Evolutionary conservation across 176 grass and related monocot species (phyloP).

Genomic region (Neostapfia colusana): DNA sequence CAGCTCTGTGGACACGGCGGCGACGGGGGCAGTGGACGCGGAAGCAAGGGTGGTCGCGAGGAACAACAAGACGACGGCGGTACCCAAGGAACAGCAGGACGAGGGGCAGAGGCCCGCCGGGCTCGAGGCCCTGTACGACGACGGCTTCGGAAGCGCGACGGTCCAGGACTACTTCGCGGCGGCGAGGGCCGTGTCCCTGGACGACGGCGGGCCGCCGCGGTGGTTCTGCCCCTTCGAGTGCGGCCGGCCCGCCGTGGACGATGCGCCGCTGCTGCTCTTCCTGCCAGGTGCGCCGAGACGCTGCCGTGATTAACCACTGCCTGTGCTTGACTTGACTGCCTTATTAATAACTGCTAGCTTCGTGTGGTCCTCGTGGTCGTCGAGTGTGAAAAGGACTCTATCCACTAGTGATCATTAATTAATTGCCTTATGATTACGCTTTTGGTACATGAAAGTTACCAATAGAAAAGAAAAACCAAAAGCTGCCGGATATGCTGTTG

Average conservation of each 20-base stretch:
- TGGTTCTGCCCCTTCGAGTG: slow-evolving; percentile 90
- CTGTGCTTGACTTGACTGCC: not conserved
- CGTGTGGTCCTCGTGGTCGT: not conserved
- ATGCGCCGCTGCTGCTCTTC: slow-evolving; percentile 77
- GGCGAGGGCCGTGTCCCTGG: slow-evolving; percentile 48
- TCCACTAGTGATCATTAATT: not conserved
- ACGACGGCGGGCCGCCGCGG: slow-evolving; percentile 74
- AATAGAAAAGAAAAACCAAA: not conserved
- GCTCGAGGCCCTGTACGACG: slow-evolving; percentile 65
- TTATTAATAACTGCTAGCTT: not conserved
- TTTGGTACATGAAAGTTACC: not conserved
- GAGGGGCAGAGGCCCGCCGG: not conserved
- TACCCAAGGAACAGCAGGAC: not conserved
- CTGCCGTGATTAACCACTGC: not conserved
- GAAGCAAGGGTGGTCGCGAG: not conserved
- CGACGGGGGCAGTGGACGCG: not conserved
- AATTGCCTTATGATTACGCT: not conserved
- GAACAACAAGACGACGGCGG: slow-evolving; percentile 13
- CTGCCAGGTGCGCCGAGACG: slow-evolving; percentile 57
- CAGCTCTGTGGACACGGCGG: slow-evolving; percentile 22
- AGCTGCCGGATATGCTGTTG: not conserved
- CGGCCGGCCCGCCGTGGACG: slow-evolving; percentile 46
- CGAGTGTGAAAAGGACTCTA: not conserved
- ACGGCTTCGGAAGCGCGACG: slow-evolving; percentile 68
- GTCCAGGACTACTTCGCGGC: slow-evolving; percentile 86